Evolutionary conservation across 225 moss, liverwort and hornwort genomes (phyloP).

Genomic region (Neckera pumila): DNA sequence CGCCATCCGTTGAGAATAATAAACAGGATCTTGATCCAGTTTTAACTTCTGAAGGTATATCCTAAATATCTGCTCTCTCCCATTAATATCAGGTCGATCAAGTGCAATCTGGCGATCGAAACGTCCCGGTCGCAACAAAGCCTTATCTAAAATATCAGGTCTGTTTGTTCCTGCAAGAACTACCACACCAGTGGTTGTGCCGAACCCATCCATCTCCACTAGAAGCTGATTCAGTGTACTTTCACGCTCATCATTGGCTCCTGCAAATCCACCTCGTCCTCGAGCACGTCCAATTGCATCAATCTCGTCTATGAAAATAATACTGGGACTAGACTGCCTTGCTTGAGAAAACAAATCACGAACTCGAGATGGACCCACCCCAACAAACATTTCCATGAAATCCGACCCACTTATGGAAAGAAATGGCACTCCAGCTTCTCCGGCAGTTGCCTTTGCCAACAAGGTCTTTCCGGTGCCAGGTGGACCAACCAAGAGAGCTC

Average conservation of each 20-base stretch:
- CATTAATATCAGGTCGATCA: slow-evolving; percentile 95
- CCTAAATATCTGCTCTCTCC: slow-evolving; percentile 93
- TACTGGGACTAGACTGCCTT: slow-evolving; percentile 91
- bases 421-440: slow-evolving; percentile 97
- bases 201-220: slow-evolving; percentile 99
- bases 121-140: slow-evolving; percentile 87
- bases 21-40: slow-evolving; percentile 78
- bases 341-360: slow-evolving; percentile 98
- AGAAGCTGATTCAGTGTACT: slow-evolving; percentile 94
- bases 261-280: slow-evolving; percentile 98
- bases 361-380: slow-evolving; percentile 96
- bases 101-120: slow-evolving; percentile 93
- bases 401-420: slow-evolving; percentile 98
- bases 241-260: slow-evolving; percentile 98
- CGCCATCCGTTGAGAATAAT: slow-evolving; percentile 92
- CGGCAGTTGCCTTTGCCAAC: slow-evolving; percentile 94
- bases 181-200: slow-evolving; percentile 93
- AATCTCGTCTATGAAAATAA: slow-evolving; percentile 98
- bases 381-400: slow-evolving; percentile 99
- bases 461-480: slow-evolving; percentile 96
- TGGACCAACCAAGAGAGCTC: slow-evolving; percentile 94
- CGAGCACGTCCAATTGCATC: slow-evolving; percentile 98
- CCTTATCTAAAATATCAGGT: slow-evolving; percentile 97
- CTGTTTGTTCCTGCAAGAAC: slow-evolving; percentile 96
- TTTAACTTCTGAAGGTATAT: slow-evolving; percentile 90